A percentile compares a stretch with the other conserved stretches of the same genome.
phyloP scores from a whole-genome alignment of 345 rosid genomes.

The Heritiera fomes region DNA sequence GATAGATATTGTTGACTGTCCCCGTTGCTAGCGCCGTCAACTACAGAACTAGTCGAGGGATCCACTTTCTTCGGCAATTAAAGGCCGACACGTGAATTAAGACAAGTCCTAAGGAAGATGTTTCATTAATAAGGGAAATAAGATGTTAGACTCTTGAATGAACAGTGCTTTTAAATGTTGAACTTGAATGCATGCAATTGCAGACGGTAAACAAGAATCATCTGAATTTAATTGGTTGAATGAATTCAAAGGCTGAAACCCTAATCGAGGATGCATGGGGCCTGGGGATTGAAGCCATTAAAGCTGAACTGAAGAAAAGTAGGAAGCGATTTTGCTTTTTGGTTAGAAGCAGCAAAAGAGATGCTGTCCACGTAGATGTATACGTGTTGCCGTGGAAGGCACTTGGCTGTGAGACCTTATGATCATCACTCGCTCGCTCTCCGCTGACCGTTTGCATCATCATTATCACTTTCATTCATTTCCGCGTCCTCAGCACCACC shows the following conservation, averaged over 20 bases:
- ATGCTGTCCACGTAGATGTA: slow-evolving; percentile 27
- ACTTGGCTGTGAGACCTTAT: slow-evolving; percentile 21
- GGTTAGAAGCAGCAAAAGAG: background rate
- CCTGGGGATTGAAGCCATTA: slow-evolving; percentile 12
- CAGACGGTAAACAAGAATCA: no score
- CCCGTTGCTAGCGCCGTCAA: background rate
- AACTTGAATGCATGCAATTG: no score
- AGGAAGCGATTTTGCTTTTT: background rate
- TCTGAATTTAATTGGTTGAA: no score
- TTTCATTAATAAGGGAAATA: background rate
- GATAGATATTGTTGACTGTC: background rate
- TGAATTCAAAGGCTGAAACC: background rate
- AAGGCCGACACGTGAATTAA: background rate
- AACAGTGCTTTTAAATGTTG: background rate
- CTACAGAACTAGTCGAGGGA: background rate
- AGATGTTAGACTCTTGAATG: background rate
- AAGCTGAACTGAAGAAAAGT: background rate
- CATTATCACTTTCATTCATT: background rate
- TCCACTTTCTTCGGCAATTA: slow-evolving; percentile 10
- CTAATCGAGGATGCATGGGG: background rate
- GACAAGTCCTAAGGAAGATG: no score
- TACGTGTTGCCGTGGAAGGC: slow-evolving; percentile 31
- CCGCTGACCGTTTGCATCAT: background rate
- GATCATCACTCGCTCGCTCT: background rate
- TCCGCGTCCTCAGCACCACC: background rate